Evolutionary conservation across 2,329 filamentous ascomycete species (phyloP).

Genomic region (Geosmithia putterillii): DNA sequence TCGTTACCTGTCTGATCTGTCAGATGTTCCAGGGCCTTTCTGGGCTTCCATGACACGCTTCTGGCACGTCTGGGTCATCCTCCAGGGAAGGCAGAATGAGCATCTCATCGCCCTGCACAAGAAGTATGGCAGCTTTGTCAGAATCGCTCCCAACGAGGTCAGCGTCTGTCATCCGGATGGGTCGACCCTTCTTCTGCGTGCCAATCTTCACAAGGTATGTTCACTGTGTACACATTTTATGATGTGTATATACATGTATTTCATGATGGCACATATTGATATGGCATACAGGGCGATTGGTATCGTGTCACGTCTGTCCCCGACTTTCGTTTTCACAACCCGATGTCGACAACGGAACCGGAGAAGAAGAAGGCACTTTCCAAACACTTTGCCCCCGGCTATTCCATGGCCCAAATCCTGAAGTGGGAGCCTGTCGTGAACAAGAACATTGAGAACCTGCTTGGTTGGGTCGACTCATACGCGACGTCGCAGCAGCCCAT

Average conservation of each 20-base stretch:
- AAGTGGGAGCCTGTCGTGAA: conserved; percentile 3
- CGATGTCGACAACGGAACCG: conserved; percentile 5
- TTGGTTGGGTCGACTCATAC: conserved; percentile 3
- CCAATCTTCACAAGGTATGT: background rate
- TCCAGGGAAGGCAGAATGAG: conserved; percentile 1
- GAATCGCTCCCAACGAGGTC: conserved; percentile 30
- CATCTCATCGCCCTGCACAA: background rate
- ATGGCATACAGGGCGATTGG: conserved; percentile 3
- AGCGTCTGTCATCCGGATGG: conserved; percentile 20
- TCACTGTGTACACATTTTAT: too few species aligned
- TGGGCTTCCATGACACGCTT: background rate
- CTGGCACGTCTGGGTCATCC: background rate
- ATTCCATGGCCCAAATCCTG: conserved; percentile 3
- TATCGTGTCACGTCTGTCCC: conserved; percentile 2
- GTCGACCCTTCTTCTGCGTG: background rate
- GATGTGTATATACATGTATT: too few species aligned
- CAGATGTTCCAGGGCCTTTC: background rate
- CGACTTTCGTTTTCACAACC: conserved; percentile 5
- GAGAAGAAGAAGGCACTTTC: conserved; percentile 4
- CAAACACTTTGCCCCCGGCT: conserved; percentile 4
- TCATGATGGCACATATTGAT: too few species aligned
- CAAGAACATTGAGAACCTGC: conserved; percentile 2
- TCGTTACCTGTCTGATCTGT: background rate
- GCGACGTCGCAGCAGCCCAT: conserved; percentile 2
- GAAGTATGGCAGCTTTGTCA: conserved; percentile 24